phyloP scores from a whole-genome alignment of 108 stramenopile species.

The Pseudonitzschia multistriata region DNA sequence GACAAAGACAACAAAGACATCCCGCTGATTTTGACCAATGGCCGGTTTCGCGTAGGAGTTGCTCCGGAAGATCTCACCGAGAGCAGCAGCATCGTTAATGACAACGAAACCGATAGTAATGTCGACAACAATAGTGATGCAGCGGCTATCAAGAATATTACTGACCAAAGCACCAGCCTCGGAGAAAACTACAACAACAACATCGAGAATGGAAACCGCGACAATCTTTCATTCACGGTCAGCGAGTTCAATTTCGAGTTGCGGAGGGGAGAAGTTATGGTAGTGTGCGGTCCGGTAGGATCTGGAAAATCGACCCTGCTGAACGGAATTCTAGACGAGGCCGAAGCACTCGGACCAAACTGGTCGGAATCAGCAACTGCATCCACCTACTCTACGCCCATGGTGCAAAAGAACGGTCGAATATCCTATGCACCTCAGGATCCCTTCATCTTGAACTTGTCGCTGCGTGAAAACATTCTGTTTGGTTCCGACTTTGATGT shows the following conservation, averaged over 20 bases:
- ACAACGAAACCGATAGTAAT: no score
- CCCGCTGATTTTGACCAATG: conserved; percentile 21
- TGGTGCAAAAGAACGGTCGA: conserved; percentile 37
- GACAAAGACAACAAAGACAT: neutral
- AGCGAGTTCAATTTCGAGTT: conserved; percentile 46
- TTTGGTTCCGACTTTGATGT: conserved; percentile 78
- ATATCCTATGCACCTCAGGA: conserved; percentile 91
- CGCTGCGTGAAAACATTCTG: conserved; percentile 93
- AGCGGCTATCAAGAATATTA: neutral
- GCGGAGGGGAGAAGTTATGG: conserved; percentile 51
- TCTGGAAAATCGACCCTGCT: conserved; percentile 83
- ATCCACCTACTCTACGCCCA: conserved; percentile 1
- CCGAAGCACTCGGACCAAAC: conserved; percentile 34
- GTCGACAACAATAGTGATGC: neutral
- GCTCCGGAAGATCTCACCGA: neutral
- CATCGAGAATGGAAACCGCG: conserved; percentile 18
- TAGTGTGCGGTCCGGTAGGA: conserved; percentile 81
- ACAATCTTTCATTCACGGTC: conserved; percentile 42
- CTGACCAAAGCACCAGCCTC: neutral
- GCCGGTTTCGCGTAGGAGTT: conserved; percentile 25
- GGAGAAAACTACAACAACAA: neutral
- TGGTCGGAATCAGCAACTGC: conserved; percentile 12
- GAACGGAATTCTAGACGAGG: conserved; percentile 78
- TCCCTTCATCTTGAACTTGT: conserved; percentile 92
- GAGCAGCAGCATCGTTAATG: no score